Percentiles rank a stretch among this genome's conserved stretches.
Evolutionary conservation across 257 asterid genomes (phyloP).

Genomic region (Parsonsia alboflavescens): DNA sequence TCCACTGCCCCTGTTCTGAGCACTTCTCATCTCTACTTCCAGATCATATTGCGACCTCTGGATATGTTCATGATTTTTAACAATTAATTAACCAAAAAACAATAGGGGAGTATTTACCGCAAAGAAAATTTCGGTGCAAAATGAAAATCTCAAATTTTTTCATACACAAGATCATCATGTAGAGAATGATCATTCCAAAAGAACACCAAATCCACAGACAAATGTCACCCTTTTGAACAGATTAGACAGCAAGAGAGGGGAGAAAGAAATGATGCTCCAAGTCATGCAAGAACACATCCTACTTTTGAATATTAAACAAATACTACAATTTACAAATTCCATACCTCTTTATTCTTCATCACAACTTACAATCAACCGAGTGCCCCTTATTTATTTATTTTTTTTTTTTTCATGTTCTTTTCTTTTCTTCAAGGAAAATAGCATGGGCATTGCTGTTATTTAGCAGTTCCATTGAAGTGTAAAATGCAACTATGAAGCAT

Average conservation of each 20-base stretch:
- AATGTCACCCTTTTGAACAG: background rate
- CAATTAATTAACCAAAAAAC: constrained; percentile 4
- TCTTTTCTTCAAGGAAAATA: too few species aligned
- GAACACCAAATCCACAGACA: background rate
- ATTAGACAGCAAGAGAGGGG: background rate
- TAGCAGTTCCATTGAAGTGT: too few species aligned
- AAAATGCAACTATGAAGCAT: too few species aligned
- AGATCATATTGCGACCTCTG: constrained; percentile 74
- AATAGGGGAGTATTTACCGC: background rate
- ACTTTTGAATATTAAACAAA: background rate
- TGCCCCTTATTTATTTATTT: too few species aligned
- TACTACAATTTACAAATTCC: too few species aligned
- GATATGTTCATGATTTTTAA: constrained; percentile 26
- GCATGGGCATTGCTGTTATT: too few species aligned
- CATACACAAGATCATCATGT: background rate
- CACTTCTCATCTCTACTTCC: constrained; percentile 71
- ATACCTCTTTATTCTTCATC: too few species aligned
- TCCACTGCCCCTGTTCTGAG: constrained; percentile 42
- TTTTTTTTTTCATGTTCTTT: too few species aligned
- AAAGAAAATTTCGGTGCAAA: background rate
- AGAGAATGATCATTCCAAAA: background rate
- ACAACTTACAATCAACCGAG: too few species aligned
- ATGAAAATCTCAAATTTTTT: too few species aligned
- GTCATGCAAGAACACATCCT: background rate
- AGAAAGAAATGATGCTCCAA: too few species aligned